These are phyloP conservation scores for Piper betle DNA, from an alignment of 164 flowering plant species.

Conservation along the genomic window DNA sequence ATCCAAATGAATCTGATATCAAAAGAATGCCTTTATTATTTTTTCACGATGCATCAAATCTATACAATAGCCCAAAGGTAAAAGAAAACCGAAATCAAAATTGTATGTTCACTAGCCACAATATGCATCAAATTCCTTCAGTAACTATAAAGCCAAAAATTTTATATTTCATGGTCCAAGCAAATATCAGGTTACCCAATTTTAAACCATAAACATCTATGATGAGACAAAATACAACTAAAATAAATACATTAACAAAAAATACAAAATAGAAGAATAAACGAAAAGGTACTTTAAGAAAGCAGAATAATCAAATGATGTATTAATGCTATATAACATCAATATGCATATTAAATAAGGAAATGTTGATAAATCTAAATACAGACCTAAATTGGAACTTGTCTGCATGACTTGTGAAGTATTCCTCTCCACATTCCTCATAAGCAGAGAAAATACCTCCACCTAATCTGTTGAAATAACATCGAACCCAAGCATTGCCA, in stretches of 20 bases:
- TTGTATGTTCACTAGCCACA: no score
- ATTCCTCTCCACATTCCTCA: constrained; percentile 76
- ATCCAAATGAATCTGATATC: constrained; percentile 57
- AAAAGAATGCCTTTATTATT: neutral
- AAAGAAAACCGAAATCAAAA: neutral
- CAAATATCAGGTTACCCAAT: no score
- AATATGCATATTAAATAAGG: neutral
- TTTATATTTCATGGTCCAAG: neutral
- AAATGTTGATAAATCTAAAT: neutral
- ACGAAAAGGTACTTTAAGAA: neutral
- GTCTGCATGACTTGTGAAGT: constrained; percentile 62
- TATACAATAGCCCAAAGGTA: neutral
- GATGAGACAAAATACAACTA: neutral
- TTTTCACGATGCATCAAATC: neutral
- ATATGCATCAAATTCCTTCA: neutral
- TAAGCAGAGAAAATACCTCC: constrained; percentile 84
- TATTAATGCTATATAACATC: neutral
- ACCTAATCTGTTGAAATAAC: constrained; percentile 79
- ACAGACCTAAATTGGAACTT: constrained; percentile 21
- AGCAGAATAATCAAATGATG: neutral
- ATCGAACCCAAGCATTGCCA: constrained; percentile 89
- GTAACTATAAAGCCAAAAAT: neutral
- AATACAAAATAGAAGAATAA: neutral
- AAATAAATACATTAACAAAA: neutral
- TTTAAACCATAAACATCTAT: neutral